Percentiles rank a stretch among this genome's conserved stretches.
These are phyloP conservation scores for Filosporella fistucella DNA, from an alignment of 495 filamentous ascomycete genomes.

Conservation along the genomic window DNA sequence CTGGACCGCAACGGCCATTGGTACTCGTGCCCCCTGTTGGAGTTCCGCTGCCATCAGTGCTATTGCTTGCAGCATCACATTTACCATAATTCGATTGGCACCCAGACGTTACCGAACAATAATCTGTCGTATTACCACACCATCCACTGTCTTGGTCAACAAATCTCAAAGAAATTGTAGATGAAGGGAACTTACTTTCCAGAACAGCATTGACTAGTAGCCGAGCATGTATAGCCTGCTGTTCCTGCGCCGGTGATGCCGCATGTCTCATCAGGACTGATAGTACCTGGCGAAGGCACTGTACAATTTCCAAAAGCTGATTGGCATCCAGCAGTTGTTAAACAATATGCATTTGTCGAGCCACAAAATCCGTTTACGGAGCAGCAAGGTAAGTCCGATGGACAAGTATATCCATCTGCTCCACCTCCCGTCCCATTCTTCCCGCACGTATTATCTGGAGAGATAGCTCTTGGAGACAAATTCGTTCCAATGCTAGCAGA, in stretches of 20 bases:
- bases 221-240: conserved; percentile 26
- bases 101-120: conserved; percentile 5
- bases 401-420: conserved; percentile 15
- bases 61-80: conserved; percentile 8
- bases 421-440: conserved; percentile 8
- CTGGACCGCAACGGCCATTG: conserved; percentile 31
- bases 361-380: conserved; percentile 18
- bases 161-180: not conserved
- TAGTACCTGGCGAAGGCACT: conserved; percentile 2
- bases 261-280: conserved; percentile 36
- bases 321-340: conserved; percentile 15
- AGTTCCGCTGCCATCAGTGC: not conserved
- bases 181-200: conserved; percentile 8
- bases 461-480: conserved; percentile 5
- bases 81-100: conserved; percentile 18
- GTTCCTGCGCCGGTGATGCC: conserved; percentile 27
- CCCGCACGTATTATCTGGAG: conserved; percentile 18
- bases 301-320: conserved; percentile 14
- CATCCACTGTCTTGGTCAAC: conserved; percentile 9
- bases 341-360: conserved; percentile 18
- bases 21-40: conserved; percentile 8
- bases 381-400: conserved; percentile 14
- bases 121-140: conserved; percentile 16
- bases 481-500: not conserved
- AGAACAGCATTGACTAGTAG: conserved; percentile 32